Evolutionary conservation across 164 flowering plant genomes (phyloP).

Genomic region (Piper betle): DNA sequence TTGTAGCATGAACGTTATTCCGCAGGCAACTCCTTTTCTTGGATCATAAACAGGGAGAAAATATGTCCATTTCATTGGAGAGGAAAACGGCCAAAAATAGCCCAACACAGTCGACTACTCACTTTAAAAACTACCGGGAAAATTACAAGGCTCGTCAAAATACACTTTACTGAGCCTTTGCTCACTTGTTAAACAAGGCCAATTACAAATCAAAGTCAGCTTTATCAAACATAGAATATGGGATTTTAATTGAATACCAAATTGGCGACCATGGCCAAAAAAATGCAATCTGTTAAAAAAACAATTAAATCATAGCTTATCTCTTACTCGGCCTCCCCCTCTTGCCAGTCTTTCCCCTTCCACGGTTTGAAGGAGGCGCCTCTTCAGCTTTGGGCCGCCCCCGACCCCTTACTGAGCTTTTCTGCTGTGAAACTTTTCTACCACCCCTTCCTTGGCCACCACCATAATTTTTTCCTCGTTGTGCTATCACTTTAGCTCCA

Average conservation of each 20-base stretch:
- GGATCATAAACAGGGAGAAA: too few species aligned
- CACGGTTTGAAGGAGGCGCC: constrained; percentile 29
- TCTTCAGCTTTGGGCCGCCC: constrained; percentile 37
- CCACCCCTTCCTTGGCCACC: constrained; percentile 40
- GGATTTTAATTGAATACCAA: not conserved
- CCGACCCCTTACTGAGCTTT: constrained; percentile 39
- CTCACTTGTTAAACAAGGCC: not conserved
- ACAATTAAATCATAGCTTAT: constrained; percentile 6
- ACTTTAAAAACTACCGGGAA: constrained; percentile 91
- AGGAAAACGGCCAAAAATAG: too few species aligned
- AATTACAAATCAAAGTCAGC: not conserved
- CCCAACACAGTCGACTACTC: not conserved
- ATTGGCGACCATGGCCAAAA: constrained; percentile 1
- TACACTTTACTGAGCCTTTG: constrained; percentile 9
- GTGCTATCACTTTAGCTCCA: constrained; percentile 10
- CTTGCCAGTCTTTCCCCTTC: constrained; percentile 27
- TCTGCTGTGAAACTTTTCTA: constrained; percentile 18
- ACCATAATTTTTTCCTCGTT: constrained; percentile 34
- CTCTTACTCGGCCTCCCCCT: constrained; percentile 59
- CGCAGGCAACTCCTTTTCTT: too few species aligned
- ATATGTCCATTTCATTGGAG: too few species aligned
- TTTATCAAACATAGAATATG: not conserved
- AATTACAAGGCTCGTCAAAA: constrained; percentile 44
- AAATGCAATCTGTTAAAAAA: constrained; percentile 1
- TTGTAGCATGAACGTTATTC: too few species aligned